Evolutionary conservation across 2,329 filamentous ascomycete species (phyloP).

Genomic region (Aspergillus vadensis): DNA sequence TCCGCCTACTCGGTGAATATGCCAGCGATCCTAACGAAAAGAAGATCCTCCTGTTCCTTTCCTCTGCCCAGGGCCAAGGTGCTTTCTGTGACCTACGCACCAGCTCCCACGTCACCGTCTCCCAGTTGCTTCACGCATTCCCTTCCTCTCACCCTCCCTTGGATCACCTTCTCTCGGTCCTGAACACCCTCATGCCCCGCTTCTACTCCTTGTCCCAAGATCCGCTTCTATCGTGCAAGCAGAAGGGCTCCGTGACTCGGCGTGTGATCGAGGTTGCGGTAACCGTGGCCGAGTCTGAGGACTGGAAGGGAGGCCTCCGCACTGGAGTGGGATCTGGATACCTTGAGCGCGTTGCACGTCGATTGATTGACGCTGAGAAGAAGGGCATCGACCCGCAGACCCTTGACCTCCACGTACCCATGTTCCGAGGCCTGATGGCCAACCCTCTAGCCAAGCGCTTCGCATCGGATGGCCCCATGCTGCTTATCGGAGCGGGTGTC

Average conservation of each 20-base stretch:
- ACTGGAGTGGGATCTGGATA: slow-evolving; percentile 91
- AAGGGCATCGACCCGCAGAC: slow-evolving; percentile 55
- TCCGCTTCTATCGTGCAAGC: slow-evolving; percentile 74
- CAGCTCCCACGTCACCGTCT: slow-evolving; percentile 79
- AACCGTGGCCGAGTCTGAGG: slow-evolving; percentile 81
- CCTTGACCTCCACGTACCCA: slow-evolving; percentile 76
- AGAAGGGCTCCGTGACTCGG: slow-evolving; percentile 69
- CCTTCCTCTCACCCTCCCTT: slow-evolving; percentile 87
- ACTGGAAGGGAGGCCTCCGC: slow-evolving; percentile 72
- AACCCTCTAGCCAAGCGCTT: slow-evolving; percentile 94
- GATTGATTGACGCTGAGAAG: slow-evolving; percentile 68
- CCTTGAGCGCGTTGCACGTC: slow-evolving; percentile 79
- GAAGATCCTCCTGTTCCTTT: slow-evolving; percentile 83
- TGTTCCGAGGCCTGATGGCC: slow-evolving; percentile 98
- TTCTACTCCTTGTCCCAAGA: slow-evolving; percentile 99
- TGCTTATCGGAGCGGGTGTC: slow-evolving; percentile 93
- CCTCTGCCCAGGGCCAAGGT: slow-evolving; percentile 85
- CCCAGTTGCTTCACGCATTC: slow-evolving; percentile 87
- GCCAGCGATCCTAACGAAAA: slow-evolving; percentile 78
- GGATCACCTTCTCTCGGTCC: slow-evolving; percentile 74
- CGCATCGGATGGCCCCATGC: slow-evolving; percentile 91
- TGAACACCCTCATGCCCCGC: slow-evolving; percentile 90
- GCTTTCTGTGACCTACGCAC: slow-evolving; percentile 94
- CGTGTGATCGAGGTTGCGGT: slow-evolving; percentile 95
- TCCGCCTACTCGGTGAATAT: slow-evolving; percentile 84